These are phyloP conservation scores for Seiridium unicorne DNA, from an alignment of 2,329 filamentous ascomycete species.

Conservation along the genomic window DNA sequence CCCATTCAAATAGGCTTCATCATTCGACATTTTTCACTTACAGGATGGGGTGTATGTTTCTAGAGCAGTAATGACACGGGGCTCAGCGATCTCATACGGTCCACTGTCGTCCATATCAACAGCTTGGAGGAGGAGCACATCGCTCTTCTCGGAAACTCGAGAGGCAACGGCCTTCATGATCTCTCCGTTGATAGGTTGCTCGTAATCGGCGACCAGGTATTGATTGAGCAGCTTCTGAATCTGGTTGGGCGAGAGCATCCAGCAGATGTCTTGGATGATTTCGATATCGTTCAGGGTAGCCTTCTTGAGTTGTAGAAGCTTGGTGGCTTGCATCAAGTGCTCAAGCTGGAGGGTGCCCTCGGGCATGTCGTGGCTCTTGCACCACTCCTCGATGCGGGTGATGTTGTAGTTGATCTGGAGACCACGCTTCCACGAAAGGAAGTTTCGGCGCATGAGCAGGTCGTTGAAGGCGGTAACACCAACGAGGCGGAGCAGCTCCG, in stretches of 20 bases:
- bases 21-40: conserved; percentile 45
- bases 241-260: conserved; percentile 99
- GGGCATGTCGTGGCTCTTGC: conserved; percentile 99
- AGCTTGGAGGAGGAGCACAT: conserved; percentile 87
- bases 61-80: conserved; percentile 88
- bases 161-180: conserved; percentile 99
- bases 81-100: conserved; percentile 97
- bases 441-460: conserved; percentile 94
- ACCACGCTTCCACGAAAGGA: conserved; percentile 98
- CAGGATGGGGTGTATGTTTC: conserved; percentile 98
- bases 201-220: conserved; percentile 97
- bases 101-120: conserved; percentile 99
- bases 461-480: conserved; percentile 99
- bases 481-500: conserved; percentile 87
- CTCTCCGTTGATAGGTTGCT: conserved; percentile 98
- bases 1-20: too few relatives aligned
- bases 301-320: conserved; percentile 97
- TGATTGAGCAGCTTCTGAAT: conserved; percentile 99
- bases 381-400: conserved; percentile 98
- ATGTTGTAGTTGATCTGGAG: conserved; percentile 99
- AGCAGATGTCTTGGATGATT: conserved; percentile 99
- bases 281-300: conserved; percentile 98
- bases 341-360: conserved; percentile 96
- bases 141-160: conserved; percentile 95
- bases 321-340: conserved; percentile 99